phyloP scores from a whole-genome alignment of 768 basidiomycete species.

The Lentinus tigrinus region DNA sequence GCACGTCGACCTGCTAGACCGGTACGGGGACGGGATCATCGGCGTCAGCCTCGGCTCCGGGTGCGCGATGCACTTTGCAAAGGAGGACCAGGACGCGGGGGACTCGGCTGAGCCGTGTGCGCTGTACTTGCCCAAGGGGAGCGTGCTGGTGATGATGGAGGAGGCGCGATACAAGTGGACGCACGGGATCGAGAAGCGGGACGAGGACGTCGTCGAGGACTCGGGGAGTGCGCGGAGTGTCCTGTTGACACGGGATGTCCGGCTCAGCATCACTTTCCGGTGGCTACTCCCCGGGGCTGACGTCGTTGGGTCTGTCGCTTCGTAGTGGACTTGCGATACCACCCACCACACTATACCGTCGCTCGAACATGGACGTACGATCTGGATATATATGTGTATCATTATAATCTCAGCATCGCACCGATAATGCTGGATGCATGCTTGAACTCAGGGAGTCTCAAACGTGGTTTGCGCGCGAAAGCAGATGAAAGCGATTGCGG shows the following conservation, averaged over 20 bases:
- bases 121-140: conserved; percentile 73
- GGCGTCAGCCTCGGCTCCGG: conserved; percentile 82
- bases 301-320: conserved; percentile 42
- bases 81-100: conserved; percentile 14
- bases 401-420: neutral
- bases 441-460: neutral
- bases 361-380: too few relatives aligned
- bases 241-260: conserved; percentile 51
- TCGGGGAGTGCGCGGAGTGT: conserved; percentile 12
- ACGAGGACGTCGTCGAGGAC: conserved; percentile 56
- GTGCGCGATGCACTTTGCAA: conserved; percentile 74
- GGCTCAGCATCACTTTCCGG: conserved; percentile 83
- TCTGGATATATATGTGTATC: neutral
- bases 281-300: conserved; percentile 87
- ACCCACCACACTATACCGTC: neutral
- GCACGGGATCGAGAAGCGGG: conserved; percentile 76
- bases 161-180: conserved; percentile 86
- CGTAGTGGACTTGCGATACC: neutral
- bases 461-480: neutral
- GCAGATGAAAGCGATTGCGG: conserved; percentile 6
- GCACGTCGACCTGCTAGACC: conserved; percentile 80
- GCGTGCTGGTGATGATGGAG: conserved; percentile 73
- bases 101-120: conserved; percentile 32
- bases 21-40: conserved; percentile 89
- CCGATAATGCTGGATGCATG: neutral